These are phyloP conservation scores for Melaleuca quinquenervia DNA, from an alignment of 345 rosid species.

Conservation along the genomic window DNA sequence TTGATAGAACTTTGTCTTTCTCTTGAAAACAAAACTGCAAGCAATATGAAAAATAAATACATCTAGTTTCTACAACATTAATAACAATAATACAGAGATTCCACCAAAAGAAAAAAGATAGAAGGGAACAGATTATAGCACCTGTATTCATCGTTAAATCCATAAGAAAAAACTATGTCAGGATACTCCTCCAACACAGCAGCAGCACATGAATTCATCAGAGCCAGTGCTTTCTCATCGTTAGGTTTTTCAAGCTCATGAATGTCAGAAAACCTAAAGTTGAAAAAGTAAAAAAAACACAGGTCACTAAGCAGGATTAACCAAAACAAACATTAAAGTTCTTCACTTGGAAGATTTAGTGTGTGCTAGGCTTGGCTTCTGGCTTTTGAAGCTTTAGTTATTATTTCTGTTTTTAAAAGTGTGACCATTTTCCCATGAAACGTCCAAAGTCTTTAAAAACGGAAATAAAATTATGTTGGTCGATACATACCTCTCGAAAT, in stretches of 20 bases:
- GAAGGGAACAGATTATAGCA: background rate
- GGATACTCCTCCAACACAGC: constrained; percentile 63
- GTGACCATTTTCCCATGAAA: background rate
- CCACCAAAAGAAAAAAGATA: background rate
- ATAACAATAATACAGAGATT: background rate
- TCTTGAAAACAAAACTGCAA: constrained; percentile 77
- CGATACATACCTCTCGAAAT: constrained; percentile 37
- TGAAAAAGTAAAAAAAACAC: background rate
- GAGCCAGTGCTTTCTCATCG: constrained; percentile 46
- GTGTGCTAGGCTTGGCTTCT: background rate
- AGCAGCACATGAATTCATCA: constrained; percentile 67
- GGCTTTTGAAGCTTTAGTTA: background rate
- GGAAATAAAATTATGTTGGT: background rate
- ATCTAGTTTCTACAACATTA: background rate
- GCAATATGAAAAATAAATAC: background rate
- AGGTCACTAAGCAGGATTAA: background rate
- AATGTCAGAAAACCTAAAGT: constrained; percentile 44
- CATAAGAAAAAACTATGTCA: constrained; percentile 71
- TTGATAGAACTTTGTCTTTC: constrained; percentile 66
- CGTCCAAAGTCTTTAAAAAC: background rate
- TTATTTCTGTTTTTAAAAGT: background rate
- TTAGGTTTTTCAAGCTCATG: constrained; percentile 75
- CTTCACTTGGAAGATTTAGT: background rate
- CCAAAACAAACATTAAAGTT: background rate
- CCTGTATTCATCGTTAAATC: constrained; percentile 76